Evolutionary conservation across 2,329 filamentous ascomycete species (phyloP), one percentile per base, ranked within the genome.

Genomic region (Lachnellula subtilissima): DNA sequence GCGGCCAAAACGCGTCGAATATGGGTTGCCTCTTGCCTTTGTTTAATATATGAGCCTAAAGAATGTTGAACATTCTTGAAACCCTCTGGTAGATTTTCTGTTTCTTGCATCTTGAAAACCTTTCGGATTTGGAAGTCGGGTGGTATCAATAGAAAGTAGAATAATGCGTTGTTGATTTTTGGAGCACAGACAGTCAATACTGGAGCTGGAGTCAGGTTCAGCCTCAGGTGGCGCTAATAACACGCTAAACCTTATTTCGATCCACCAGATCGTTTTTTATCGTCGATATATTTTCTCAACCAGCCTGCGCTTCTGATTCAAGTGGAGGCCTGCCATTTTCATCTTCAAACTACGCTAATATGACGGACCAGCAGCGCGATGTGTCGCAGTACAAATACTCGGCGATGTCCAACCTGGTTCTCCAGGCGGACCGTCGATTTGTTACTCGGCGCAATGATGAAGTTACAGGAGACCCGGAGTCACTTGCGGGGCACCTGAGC

Each of bases 321-420:
- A n/a, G 45, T 48, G 45, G 23, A 32, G 23, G 17, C 7, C n/a
- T 15, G 14, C 43, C 40, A 48, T 35, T 56, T 54, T 56, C 57
- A 52, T 40, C 22, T 51, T 52, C 69, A 53, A 73, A 72, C 25
- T 35, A 47, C 55, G 51, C 63, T 63, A 72, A 61, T 53, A 92
- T 93, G 89, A 81, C 88, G 74, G 88, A 86, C 73, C 80, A 84
- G 73, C 79, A 86, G 70, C 84, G 83, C 75, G 85, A 94, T 87
- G 89, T 96, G 69, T 92, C 91, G 75, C 92, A 96, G 76, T 97
- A 96, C 83, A 97, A 97, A 76, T 96, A 97, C 84, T 91, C 91
- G 85, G 91, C 90, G 74, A 97, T 99, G 94, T 99, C 94, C 78
- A 99, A 99, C 85, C 88, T 99, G 91, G 94, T 99, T 72, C 90